These are phyloP conservation scores for Saururus chinensis DNA, from an alignment of 164 flowering plant genomes.

Conservation along the genomic window DNA sequence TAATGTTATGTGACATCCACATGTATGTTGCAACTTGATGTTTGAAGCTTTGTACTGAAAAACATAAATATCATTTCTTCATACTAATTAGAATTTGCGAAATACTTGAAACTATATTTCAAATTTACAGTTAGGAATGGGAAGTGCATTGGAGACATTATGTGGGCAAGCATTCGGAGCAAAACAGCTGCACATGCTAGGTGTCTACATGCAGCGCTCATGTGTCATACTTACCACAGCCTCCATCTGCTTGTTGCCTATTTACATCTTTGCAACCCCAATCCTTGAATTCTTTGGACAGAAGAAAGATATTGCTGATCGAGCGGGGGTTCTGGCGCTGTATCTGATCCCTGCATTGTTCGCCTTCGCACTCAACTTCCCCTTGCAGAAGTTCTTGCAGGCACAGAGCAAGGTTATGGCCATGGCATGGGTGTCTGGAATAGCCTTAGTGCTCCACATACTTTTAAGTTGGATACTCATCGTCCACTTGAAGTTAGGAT, in stretches of 20 bases:
- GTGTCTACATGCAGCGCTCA: slow-evolving; percentile 36
- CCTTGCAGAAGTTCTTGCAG: slow-evolving; percentile 33
- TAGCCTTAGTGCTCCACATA: slow-evolving; percentile 23
- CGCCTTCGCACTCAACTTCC: slow-evolving; percentile 23
- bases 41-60: no score
- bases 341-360: slow-evolving; percentile 30
- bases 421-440: slow-evolving; percentile 28
- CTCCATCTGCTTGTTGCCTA: slow-evolving; percentile 12
- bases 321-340: slow-evolving; percentile 19
- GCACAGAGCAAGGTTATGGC: slow-evolving; percentile 29
- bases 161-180: slow-evolving; percentile 40
- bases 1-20: no score
- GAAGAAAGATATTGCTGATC: slow-evolving; percentile 20
- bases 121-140: slow-evolving; percentile 42
- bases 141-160: slow-evolving; percentile 46
- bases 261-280: slow-evolving; percentile 23
- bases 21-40: no score
- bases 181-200: slow-evolving; percentile 26
- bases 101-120: neutral
- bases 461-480: slow-evolving; percentile 37
- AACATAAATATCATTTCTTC: no score
- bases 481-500: slow-evolving; percentile 22
- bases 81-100: no score
- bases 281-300: slow-evolving; percentile 24
- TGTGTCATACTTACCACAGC: slow-evolving; percentile 24